Conservation (phyloP, 2,329 filamentous ascomycete species). For the Clarireedia homoeocarpa region DNA sequence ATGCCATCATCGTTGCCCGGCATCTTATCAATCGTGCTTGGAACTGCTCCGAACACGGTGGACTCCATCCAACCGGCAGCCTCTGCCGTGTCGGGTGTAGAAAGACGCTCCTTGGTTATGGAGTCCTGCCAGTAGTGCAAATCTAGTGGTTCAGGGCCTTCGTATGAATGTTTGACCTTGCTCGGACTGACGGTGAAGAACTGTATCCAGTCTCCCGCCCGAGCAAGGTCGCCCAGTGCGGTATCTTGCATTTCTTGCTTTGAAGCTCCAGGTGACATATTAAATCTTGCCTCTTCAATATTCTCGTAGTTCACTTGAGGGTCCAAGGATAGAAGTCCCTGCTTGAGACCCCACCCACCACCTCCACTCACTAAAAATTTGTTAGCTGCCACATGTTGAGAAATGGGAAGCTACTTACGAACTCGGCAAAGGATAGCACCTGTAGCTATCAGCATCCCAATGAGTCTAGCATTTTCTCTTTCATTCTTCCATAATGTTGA, state of each 20-base stretch:
- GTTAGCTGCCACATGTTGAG: neutral
- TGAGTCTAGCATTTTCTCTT: constrained; percentile 6
- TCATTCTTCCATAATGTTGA: neutral
- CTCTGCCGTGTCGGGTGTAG: neutral
- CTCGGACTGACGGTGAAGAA: constrained; percentile 45
- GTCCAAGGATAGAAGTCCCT: constrained; percentile 71
- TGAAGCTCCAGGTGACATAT: constrained; percentile 32
- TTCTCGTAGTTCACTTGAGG: constrained; percentile 51
- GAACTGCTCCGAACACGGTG: constrained; percentile 25
- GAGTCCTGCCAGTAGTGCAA: neutral
- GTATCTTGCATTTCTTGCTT: constrained; percentile 27
- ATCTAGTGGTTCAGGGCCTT: neutral
- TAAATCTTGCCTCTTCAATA: constrained; percentile 43
- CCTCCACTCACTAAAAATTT: constrained; percentile 59
- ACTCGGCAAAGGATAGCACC: constrained; percentile 26
- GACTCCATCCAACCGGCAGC: neutral
- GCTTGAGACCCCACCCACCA: constrained; percentile 77
- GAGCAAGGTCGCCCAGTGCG: constrained; percentile 47
- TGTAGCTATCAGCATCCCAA: constrained; percentile 17
- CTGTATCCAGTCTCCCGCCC: constrained; percentile 56
- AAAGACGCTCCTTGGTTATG: neutral
- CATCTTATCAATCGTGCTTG: constrained; percentile 27
- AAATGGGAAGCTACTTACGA: constrained; percentile 19
- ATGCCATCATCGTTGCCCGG: neutral
- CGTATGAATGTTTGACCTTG: neutral